phyloP scores from a whole-genome alignment of 2,329 filamentous ascomycete species.

The Pseudophaeomoniella oleicola region DNA sequence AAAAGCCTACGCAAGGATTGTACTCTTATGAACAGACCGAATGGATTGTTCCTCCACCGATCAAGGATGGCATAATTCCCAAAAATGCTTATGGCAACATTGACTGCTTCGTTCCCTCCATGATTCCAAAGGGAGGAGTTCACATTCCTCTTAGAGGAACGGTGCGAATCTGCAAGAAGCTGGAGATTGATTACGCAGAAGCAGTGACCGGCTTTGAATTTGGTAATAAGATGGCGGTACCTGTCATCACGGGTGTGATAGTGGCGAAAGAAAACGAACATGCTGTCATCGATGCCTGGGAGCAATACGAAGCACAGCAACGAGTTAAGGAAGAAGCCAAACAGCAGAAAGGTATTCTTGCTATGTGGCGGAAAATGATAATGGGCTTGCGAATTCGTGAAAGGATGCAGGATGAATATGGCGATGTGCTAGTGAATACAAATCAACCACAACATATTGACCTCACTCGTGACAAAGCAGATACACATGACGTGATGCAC shows the following conservation, averaged over 20 bases:
- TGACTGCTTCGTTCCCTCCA: constrained; percentile 83
- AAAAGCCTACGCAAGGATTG: constrained; percentile 74
- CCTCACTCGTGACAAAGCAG: not conserved
- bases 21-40: constrained; percentile 79
- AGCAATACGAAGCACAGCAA: constrained; percentile 61
- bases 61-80: constrained; percentile 71
- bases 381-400: constrained; percentile 73
- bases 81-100: constrained; percentile 96
- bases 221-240: constrained; percentile 83
- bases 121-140: constrained; percentile 73
- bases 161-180: constrained; percentile 64
- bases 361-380: constrained; percentile 73
- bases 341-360: constrained; percentile 56
- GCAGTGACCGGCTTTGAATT: constrained; percentile 96
- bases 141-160: constrained; percentile 71
- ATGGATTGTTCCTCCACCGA: constrained; percentile 85
- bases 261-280: constrained; percentile 68
- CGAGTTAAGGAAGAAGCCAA: constrained; percentile 72
- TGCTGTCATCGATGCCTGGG: constrained; percentile 61
- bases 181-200: constrained; percentile 81
- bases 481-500: not conserved
- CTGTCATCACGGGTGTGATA: constrained; percentile 80
- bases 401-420: constrained; percentile 63
- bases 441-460: not conserved
- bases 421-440: constrained; percentile 28